Evolutionary conservation across 495 filamentous ascomycete species (phyloP).

Genomic region (Hypoxylon perforatum): DNA sequence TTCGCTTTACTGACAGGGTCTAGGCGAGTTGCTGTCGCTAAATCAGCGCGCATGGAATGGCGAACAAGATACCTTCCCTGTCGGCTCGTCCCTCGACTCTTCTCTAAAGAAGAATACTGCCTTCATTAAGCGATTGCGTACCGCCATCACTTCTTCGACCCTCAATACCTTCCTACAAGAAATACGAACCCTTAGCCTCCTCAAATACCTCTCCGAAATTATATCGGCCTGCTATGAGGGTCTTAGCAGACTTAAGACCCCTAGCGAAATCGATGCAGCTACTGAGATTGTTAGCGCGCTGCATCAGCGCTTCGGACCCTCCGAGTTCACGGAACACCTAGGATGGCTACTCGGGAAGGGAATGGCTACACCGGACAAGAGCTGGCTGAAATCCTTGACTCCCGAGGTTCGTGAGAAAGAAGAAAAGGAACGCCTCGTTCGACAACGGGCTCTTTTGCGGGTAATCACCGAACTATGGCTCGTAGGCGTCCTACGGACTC

Average conservation of each 20-base stretch:
- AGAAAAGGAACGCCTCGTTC: slow-evolving; percentile 89
- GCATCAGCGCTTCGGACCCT: slow-evolving; percentile 93
- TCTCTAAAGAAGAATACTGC: slow-evolving; percentile 99
- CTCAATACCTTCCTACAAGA: slow-evolving; percentile 88
- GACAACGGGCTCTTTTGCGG: slow-evolving; percentile 86
- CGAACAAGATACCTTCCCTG: slow-evolving; percentile 83
- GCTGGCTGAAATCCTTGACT: slow-evolving; percentile 78
- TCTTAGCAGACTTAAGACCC: slow-evolving; percentile 87
- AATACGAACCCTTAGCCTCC: slow-evolving; percentile 89
- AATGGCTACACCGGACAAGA: slow-evolving; percentile 90
- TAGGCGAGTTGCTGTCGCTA: slow-evolving; percentile 89
- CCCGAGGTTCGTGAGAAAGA: slow-evolving; percentile 91
- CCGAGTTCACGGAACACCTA: slow-evolving; percentile 89
- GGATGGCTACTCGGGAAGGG: slow-evolving; percentile 94
- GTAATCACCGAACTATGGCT: slow-evolving; percentile 98
- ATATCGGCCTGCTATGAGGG: slow-evolving; percentile 98
- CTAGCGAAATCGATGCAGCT: slow-evolving; percentile 88
- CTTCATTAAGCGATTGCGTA: slow-evolving; percentile 96
- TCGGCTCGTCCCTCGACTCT: slow-evolving; percentile 87
- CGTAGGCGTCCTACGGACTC: slow-evolving; percentile 82
- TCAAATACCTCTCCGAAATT: slow-evolving; percentile 98
- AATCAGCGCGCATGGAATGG: slow-evolving; percentile 90
- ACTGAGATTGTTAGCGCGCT: slow-evolving; percentile 94
- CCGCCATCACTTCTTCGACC: slow-evolving; percentile 82
- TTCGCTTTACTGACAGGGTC: slow-evolving; percentile 42